These are phyloP conservation scores for Mucor racemosus DNA, from an alignment of 371 early-diverging fungal genomes.

Conservation along the genomic window DNA sequence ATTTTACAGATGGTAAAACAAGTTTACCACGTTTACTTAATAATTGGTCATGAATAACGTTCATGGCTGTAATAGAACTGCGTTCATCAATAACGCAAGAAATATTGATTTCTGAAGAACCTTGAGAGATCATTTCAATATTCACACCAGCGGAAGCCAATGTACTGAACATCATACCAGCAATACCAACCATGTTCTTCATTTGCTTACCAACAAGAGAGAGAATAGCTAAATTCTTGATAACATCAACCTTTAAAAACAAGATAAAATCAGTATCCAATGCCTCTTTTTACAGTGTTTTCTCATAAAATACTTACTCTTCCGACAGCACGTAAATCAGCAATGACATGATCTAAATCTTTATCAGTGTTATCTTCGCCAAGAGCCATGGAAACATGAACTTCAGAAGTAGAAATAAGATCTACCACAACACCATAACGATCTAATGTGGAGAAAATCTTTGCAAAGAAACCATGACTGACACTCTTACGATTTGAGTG, in stretches of 20 bases:
- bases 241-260: slow-evolving; percentile 61
- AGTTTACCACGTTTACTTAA: slow-evolving; percentile 35
- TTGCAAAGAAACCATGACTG: slow-evolving; percentile 94
- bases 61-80: slow-evolving; percentile 77
- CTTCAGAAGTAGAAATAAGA: slow-evolving; percentile 94
- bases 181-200: slow-evolving; percentile 95
- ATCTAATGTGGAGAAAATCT: slow-evolving; percentile 91
- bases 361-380: slow-evolving; percentile 65
- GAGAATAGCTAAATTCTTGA: slow-evolving; percentile 89
- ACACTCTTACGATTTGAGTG: slow-evolving; percentile 94
- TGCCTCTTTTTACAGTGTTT: neutral
- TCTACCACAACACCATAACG: slow-evolving; percentile 91
- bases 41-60: slow-evolving; percentile 85
- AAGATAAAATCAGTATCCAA: neutral
- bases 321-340: slow-evolving; percentile 74
- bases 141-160: slow-evolving; percentile 90
- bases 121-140: slow-evolving; percentile 99
- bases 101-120: slow-evolving; percentile 96
- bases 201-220: slow-evolving; percentile 96
- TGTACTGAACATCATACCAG: slow-evolving; percentile 92
- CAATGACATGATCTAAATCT: slow-evolving; percentile 71
- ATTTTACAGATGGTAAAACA: slow-evolving; percentile 29
- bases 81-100: slow-evolving; percentile 90
- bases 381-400: slow-evolving; percentile 96
- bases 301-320: slow-evolving; percentile 44